These are phyloP conservation scores for Hypoxylon rickii DNA, from an alignment of 495 filamentous ascomycete species.

Conservation along the genomic window DNA sequence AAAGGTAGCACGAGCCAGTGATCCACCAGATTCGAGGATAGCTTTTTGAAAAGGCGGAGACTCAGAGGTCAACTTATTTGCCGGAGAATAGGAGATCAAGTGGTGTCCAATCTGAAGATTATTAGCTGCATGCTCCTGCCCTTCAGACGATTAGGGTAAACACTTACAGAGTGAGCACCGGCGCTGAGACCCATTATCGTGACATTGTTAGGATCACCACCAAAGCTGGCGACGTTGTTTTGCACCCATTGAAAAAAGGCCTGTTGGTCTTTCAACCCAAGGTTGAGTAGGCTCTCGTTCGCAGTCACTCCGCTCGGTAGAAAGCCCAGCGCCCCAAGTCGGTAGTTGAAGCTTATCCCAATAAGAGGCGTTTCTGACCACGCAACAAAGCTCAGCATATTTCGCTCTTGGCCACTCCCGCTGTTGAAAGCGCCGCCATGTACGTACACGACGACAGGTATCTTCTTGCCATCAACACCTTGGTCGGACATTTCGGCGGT, in stretches of 20 bases:
- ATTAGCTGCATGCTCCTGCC: slow-evolving; percentile 8
- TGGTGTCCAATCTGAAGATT: slow-evolving; percentile 64
- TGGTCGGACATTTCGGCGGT: slow-evolving; percentile 28
- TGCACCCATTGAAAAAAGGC: slow-evolving; percentile 67
- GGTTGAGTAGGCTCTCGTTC: slow-evolving; percentile 63
- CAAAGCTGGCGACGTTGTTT: slow-evolving; percentile 63
- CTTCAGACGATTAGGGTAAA: not conserved
- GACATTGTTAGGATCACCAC: slow-evolving; percentile 65
- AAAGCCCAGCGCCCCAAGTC: slow-evolving; percentile 70
- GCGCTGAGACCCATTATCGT: slow-evolving; percentile 71
- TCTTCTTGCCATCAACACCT: slow-evolving; percentile 37
- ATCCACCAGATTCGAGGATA: slow-evolving; percentile 66
- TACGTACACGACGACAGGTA: slow-evolving; percentile 65
- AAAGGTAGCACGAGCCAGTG: slow-evolving; percentile 64
- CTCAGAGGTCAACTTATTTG: slow-evolving; percentile 30
- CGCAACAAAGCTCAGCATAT: slow-evolving; percentile 57
- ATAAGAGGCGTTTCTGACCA: slow-evolving; percentile 60
- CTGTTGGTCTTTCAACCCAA: slow-evolving; percentile 72
- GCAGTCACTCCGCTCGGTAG: slow-evolving; percentile 58
- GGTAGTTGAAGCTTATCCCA: slow-evolving; percentile 69
- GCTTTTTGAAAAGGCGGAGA: slow-evolving; percentile 61
- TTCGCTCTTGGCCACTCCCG: slow-evolving; percentile 47
- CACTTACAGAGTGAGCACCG: slow-evolving; percentile 66
- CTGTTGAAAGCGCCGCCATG: slow-evolving; percentile 60
- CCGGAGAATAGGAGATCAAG: slow-evolving; percentile 55